Base-by-base conservation (phyloP, 805 yeast genomes). In the Candida morakotiae region DNA sequence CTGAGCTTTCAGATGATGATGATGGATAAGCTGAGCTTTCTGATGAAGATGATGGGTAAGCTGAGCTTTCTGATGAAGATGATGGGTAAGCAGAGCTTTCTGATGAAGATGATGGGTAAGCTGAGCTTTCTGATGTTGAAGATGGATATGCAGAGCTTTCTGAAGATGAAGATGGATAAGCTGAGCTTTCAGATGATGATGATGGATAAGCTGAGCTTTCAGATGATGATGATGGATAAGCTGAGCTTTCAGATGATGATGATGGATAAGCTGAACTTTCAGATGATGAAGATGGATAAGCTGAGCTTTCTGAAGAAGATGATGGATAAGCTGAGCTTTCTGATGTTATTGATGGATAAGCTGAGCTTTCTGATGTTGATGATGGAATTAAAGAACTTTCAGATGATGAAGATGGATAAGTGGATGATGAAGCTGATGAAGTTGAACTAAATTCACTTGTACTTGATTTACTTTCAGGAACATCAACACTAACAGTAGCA, bases 401-500 rank as follows among this genome's bases (percentile, higher is more conserved):
- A 13, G 16, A 11, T 5, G 23, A 19, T 13, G 14, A 8, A 9
- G 34, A 30, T 20, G 34, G 25, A 11, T 30, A 30, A 8, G 17
- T 14, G 18, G 34, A 20, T 18, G 31, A 28, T 4, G 13, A 7
- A 15, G 24, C 9, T 9, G 9, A 8, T 7, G 26, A 6, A 6
- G 26, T 6, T 14, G 14, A 11, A 9, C 6, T 27, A 6, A 10
- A 5, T 4, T 16, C 21, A 7, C 21, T 6, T 3, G 31, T 10
- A 6, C 21, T 15, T 28, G 20, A 9, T 4, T 18, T 16, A 15
- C 9, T 5, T 16, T 28, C 47, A 48, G 19, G 46, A 22, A 17
- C 22, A 13, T 5, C 21, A 5, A 15, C 40, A 21, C 37, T 34
- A 3, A 51, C 50, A 1, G 55, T 50, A 5, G 38, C 49, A 5